These are phyloP conservation scores for Hirschioporus abietinus DNA, from an alignment of 768 basidiomycete species.

Conservation along the genomic window DNA sequence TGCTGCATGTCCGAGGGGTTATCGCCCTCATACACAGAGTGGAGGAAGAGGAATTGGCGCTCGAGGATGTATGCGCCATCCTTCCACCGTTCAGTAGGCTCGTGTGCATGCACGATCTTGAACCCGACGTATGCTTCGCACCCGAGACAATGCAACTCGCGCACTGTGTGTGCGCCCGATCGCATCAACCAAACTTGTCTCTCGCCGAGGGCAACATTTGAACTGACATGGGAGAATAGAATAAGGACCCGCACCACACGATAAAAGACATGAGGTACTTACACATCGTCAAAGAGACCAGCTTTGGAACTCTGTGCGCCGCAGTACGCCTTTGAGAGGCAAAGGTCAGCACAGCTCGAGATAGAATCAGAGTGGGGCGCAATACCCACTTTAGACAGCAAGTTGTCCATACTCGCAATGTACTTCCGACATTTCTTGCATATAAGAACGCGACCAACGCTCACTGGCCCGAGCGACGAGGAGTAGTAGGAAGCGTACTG, in stretches of 20 bases:
- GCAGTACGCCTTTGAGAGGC: background rate
- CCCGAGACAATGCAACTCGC: conserved; percentile 45
- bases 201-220: conserved; percentile 39
- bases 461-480: background rate
- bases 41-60: conserved; percentile 37
- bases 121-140: conserved; percentile 56
- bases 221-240: conserved; percentile 26
- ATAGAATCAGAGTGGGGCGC: background rate
- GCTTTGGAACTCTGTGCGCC: conserved; percentile 30
- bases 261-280: conserved; percentile 17
- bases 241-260: conserved; percentile 6
- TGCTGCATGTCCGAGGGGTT: background rate
- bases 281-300: conserved; percentile 53
- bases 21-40: background rate
- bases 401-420: background rate
- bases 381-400: background rate
- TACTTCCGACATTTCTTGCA: background rate
- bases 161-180: conserved; percentile 59
- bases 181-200: conserved; percentile 54
- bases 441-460: background rate
- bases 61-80: conserved; percentile 56
- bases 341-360: background rate
- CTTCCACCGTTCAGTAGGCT: conserved; percentile 56
- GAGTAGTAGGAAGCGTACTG: background rate
- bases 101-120: conserved; percentile 56